Conservation (phyloP, 805 yeast species). For the Gaillardinia entomophila region DNA sequence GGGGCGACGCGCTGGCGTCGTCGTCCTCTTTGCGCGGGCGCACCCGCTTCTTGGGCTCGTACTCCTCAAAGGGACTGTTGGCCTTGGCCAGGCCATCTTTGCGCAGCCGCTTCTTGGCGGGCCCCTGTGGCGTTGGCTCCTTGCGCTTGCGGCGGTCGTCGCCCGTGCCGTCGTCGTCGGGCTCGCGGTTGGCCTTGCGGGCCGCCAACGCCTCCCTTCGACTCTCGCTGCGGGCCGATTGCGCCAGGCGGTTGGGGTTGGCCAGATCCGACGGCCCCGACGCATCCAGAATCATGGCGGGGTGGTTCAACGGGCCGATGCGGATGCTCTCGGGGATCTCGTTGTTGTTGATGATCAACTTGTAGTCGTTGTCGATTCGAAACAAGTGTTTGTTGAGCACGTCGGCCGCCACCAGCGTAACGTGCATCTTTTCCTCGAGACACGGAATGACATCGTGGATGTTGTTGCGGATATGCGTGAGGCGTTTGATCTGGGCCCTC, state of each 20-base stretch:
- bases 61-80: constrained; percentile 1
- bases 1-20: constrained; percentile 1
- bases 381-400: constrained; percentile 60
- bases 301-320: constrained; percentile 78
- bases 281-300: constrained; percentile 72
- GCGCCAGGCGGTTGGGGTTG: constrained; percentile 48
- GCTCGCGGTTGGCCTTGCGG: constrained; percentile 53
- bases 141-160: constrained; percentile 6
- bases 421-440: constrained; percentile 95
- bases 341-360: constrained; percentile 57
- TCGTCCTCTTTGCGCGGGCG: constrained; percentile 8
- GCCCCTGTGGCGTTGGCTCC: constrained; percentile 8
- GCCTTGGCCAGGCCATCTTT: constrained; percentile 7
- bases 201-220: constrained; percentile 94
- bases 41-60: constrained; percentile 7
- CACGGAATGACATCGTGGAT: constrained; percentile 79
- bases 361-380: constrained; percentile 77
- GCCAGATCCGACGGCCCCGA: constrained; percentile 39
- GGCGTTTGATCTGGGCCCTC: constrained; percentile 19
- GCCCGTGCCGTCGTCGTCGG: constrained; percentile 18
- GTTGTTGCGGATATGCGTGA: constrained; percentile 37
- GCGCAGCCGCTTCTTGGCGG: constrained; percentile 9
- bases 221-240: constrained; percentile 73
- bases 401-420: constrained; percentile 86
- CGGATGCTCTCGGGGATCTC: constrained; percentile 81